Evolutionary conservation across 345 rosid species (phyloP).

Genomic region (Sonneratia caseolaris): DNA sequence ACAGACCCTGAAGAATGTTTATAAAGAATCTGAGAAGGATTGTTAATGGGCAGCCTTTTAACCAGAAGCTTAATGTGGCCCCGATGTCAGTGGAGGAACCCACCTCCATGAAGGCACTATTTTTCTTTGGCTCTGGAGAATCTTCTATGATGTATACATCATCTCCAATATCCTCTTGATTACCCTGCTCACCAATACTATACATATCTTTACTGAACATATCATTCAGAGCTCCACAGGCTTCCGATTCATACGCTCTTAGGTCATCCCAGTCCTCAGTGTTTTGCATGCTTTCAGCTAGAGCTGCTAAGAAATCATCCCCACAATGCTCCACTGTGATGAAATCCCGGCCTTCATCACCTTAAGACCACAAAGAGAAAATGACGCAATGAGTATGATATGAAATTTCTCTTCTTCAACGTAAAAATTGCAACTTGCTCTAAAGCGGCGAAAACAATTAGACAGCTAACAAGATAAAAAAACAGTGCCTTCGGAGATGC

Average conservation of each 20-base stretch:
- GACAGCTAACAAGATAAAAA: background rate
- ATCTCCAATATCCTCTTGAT: slow-evolving; percentile 9
- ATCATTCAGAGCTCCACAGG: slow-evolving; percentile 54
- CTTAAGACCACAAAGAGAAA: slow-evolving; percentile 17
- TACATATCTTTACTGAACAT: slow-evolving; percentile 33
- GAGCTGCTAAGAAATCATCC: slow-evolving; percentile 69
- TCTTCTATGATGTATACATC: slow-evolving; percentile 38
- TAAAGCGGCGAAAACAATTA: background rate
- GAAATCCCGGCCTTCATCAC: slow-evolving; percentile 77
- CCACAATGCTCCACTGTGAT: slow-evolving; percentile 74
- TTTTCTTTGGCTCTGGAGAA: slow-evolving; percentile 35
- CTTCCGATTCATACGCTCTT: slow-evolving; percentile 55
- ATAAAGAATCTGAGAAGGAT: slow-evolving; percentile 10
- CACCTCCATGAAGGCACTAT: slow-evolving; percentile 33
- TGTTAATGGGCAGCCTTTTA: background rate
- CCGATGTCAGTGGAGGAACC: slow-evolving; percentile 53
- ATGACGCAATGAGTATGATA: background rate
- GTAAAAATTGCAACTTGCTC: background rate
- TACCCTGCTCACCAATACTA: slow-evolving; percentile 8
- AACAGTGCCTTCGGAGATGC: background rate
- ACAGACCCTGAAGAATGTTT: slow-evolving; percentile 22
- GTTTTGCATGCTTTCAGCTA: slow-evolving; percentile 67
- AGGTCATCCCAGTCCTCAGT: slow-evolving; percentile 89
- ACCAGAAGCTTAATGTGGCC: slow-evolving; percentile 12
- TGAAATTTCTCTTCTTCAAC: background rate